phyloP scores from a whole-genome alignment of 495 filamentous ascomycete genomes.

The Penicillium chermesinum region DNA sequence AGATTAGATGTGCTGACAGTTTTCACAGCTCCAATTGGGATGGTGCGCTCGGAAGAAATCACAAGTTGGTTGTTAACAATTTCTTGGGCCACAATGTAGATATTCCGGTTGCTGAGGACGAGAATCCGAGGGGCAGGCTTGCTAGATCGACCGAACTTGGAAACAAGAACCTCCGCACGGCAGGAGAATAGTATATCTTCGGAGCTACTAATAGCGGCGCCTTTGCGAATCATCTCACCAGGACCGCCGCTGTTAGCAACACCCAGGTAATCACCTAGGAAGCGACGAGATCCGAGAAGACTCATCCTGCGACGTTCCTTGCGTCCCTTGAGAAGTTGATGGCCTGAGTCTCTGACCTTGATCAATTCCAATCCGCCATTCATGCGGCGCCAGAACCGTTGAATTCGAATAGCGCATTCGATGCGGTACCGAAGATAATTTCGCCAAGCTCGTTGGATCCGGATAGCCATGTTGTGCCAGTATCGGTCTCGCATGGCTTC shows the following conservation, averaged over 20 bases:
- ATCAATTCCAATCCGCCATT: conserved; percentile 83
- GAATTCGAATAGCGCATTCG: conserved; percentile 90
- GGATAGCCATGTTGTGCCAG: conserved; percentile 99
- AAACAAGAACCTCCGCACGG: conserved; percentile 78
- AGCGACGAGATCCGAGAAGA: conserved; percentile 83
- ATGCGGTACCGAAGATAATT: conserved; percentile 89
- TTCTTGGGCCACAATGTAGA: conserved; percentile 82
- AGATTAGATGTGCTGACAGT: conserved; percentile 70
- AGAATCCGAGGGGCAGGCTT: conserved; percentile 83
- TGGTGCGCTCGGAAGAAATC: conserved; percentile 73
- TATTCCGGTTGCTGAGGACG: conserved; percentile 77
- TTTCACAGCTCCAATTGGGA: conserved; percentile 82
- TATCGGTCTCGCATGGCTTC: conserved; percentile 97
- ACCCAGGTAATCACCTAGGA: conserved; percentile 93
- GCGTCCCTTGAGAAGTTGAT: conserved; percentile 69
- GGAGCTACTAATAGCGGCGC: conserved; percentile 58
- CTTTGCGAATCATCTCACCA: conserved; percentile 72
- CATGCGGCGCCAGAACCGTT: conserved; percentile 90
- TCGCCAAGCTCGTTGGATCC: conserved; percentile 96
- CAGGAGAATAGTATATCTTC: conserved; percentile 85
- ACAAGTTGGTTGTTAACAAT: conserved; percentile 75
- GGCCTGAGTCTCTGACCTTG: conserved; percentile 84
- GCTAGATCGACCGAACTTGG: conserved; percentile 92
- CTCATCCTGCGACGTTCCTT: conserved; percentile 92
- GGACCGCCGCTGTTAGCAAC: conserved; percentile 74